These are phyloP conservation scores for Exophiala viscosa DNA, from an alignment of 2,329 filamentous ascomycete genomes.

Conservation along the genomic window DNA sequence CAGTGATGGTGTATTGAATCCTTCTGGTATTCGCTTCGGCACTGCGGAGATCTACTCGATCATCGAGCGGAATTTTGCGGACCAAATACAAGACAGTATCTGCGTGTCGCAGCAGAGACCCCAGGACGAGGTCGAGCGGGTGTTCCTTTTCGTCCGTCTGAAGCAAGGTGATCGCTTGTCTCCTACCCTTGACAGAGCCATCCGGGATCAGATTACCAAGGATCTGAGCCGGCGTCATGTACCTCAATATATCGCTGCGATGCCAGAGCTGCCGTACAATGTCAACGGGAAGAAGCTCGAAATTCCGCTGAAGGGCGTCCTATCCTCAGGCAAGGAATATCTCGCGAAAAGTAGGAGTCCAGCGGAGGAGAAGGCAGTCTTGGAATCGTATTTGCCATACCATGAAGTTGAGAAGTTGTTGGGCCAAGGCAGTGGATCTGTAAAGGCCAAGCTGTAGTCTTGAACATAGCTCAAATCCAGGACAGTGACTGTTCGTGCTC, in stretches of 20 bases:
- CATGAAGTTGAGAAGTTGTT: conserved; percentile 9
- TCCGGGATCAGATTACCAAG: conserved; percentile 62
- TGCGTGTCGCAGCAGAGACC: background rate
- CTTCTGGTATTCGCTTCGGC: conserved; percentile 73
- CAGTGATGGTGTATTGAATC: conserved; percentile 73
- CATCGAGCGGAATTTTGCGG: conserved; percentile 40
- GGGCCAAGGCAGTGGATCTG: background rate
- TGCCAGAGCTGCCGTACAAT: conserved; percentile 16
- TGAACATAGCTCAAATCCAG: background rate
- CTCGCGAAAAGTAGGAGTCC: conserved; percentile 1
- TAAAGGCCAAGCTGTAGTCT: conserved; percentile 4
- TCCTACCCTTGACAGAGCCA: conserved; percentile 13
- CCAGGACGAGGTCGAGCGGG: background rate
- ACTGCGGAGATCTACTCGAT: conserved; percentile 76
- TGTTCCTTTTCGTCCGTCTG: background rate
- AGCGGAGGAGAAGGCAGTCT: conserved; percentile 4
- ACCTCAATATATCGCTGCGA: conserved; percentile 16
- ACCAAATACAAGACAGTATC: background rate
- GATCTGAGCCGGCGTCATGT: conserved; percentile 53
- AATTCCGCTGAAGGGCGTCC: conserved; percentile 12
- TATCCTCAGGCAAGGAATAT: background rate
- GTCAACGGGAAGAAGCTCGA: conserved; percentile 23
- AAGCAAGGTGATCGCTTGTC: background rate
- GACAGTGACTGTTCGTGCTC: background rate
- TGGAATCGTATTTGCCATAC: conserved; percentile 9